Evolutionary conservation across 2,329 filamentous ascomycete genomes (phyloP).

Genomic region (Chaetomium sp.): DNA sequence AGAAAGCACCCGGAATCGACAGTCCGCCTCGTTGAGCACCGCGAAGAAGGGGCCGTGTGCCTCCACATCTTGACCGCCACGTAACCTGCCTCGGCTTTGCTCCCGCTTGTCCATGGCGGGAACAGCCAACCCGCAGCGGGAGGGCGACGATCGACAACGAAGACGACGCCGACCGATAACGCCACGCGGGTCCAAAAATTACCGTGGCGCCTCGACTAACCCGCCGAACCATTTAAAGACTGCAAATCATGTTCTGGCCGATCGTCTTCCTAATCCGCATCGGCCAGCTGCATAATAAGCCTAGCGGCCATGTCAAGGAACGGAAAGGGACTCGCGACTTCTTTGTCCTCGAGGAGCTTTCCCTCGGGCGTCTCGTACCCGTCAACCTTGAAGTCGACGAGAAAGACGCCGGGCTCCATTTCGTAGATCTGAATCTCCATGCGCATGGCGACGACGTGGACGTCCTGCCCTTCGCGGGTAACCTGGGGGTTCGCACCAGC

Average conservation of each 20-base stretch:
- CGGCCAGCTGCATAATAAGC: conserved; percentile 89
- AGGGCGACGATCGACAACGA: background rate
- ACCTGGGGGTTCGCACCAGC: conserved; percentile 47
- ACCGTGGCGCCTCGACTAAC: background rate
- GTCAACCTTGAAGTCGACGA: conserved; percentile 98
- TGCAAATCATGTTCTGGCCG: background rate
- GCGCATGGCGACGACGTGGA: conserved; percentile 84
- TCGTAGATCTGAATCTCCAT: conserved; percentile 96
- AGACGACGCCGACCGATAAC: background rate
- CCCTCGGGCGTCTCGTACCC: conserved; percentile 85
- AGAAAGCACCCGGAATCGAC: background rate
- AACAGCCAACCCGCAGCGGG: background rate
- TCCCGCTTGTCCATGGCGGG: background rate
- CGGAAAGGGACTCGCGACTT: conserved; percentile 91
- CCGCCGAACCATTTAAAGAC: background rate
- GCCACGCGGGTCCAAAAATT: background rate
- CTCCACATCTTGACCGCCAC: background rate
- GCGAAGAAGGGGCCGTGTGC: too few species aligned
- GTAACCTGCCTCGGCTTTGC: background rate
- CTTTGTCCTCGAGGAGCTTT: conserved; percentile 82
- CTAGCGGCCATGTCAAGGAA: conserved; percentile 92
- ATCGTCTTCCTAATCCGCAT: conserved; percentile 60
- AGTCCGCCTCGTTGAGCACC: background rate
- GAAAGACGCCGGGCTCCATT: conserved; percentile 87
- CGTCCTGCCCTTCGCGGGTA: conserved; percentile 47